Conservation (phyloP, 805 yeast species). For the Candida xiaguanensis region DNA sequence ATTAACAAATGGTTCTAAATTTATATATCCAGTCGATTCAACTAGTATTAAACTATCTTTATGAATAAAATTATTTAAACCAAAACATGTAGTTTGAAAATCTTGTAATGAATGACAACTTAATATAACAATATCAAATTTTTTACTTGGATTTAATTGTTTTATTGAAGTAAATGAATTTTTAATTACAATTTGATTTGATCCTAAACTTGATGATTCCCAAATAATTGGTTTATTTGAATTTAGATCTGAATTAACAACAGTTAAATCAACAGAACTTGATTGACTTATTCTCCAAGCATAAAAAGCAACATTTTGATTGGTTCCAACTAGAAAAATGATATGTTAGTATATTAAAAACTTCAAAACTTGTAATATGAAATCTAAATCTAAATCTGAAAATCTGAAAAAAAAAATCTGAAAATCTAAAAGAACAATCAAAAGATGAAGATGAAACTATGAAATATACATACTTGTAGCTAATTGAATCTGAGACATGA, state of each 20-base stretch:
- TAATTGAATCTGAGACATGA: conserved; percentile 6
- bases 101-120: conserved; percentile 35
- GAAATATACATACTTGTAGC: conserved; percentile 7
- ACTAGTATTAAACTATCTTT: conserved; percentile 51
- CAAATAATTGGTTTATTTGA: conserved; percentile 12
- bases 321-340: conserved; percentile 40
- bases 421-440: background rate
- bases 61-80: conserved; percentile 22
- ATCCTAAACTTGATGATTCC: conserved; percentile 15
- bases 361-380: too few species aligned
- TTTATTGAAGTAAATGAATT: conserved; percentile 9
- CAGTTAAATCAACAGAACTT: conserved; percentile 29
- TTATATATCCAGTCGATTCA: conserved; percentile 70
- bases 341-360: conserved; percentile 6
- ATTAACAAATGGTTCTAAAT: conserved; percentile 63
- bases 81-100: conserved; percentile 28
- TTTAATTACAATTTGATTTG: conserved; percentile 11
- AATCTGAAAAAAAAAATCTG: background rate
- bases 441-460: too few species aligned
- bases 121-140: conserved; percentile 34
- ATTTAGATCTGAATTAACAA: conserved; percentile 30
- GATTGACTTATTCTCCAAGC: conserved; percentile 54
- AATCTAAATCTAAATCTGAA: background rate
- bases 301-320: conserved; percentile 58
- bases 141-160: conserved; percentile 11